Percentiles rank a stretch among this genome's conserved stretches.
Evolutionary conservation across 139 green algal genomes (phyloP).

Genomic region (Dunaliella primolecta): DNA sequence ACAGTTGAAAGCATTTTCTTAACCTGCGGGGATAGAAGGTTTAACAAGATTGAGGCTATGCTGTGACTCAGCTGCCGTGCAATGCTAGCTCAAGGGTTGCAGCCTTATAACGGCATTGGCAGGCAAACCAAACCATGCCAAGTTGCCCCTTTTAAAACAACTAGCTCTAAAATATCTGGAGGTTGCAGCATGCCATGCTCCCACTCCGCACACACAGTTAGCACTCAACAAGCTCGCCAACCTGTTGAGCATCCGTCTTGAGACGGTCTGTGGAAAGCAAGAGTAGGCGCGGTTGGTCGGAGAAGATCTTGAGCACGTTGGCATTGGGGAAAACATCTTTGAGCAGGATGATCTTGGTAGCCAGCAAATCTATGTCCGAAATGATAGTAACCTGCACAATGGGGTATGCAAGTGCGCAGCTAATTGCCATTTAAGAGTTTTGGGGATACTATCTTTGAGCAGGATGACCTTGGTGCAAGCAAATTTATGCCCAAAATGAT

Average conservation of each 20-base stretch:
- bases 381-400: slow-evolving; percentile 20
- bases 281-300: slow-evolving; percentile 4
- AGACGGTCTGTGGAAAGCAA: background rate
- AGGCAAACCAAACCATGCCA: too few relatives aligned
- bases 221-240: too few relatives aligned
- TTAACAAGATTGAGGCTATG: too few relatives aligned
- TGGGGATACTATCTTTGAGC: slow-evolving; percentile 6
- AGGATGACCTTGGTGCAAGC: slow-evolving; percentile 26
- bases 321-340: slow-evolving; percentile 13
- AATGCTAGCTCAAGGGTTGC: too few relatives aligned
- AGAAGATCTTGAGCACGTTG: background rate
- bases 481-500: slow-evolving; percentile 14
- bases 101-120: too few relatives aligned
- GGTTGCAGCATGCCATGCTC: too few relatives aligned
- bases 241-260: slow-evolving; percentile 10
- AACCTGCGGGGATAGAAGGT: slow-evolving; percentile 20
- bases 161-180: too few relatives aligned
- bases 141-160: too few relatives aligned
- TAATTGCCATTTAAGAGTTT: too few relatives aligned
- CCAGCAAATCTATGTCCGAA: slow-evolving; percentile 11
- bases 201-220: too few relatives aligned
- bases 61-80: too few relatives aligned
- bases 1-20: slow-evolving; percentile 28
- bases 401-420: too few relatives aligned
- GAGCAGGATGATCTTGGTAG: slow-evolving; percentile 22